Percentiles rank a stretch among this genome's conserved stretches.
These are phyloP conservation scores for Candida morakotiae DNA, from an alignment of 805 yeast species.

Conservation along the genomic window DNA sequence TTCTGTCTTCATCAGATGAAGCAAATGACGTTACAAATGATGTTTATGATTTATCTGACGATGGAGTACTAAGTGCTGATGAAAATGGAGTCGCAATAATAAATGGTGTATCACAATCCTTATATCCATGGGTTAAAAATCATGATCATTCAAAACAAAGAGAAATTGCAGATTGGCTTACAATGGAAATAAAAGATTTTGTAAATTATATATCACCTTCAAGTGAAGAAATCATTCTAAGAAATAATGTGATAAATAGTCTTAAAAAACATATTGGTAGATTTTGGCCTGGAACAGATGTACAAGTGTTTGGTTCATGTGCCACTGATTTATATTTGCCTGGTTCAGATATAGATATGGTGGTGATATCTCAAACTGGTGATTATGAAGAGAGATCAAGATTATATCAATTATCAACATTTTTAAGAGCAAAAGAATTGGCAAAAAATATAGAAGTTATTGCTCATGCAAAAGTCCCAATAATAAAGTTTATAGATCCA, in stretches of 20 bases:
- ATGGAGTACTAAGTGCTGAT: constrained; percentile 32
- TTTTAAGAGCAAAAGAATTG: constrained; percentile 54
- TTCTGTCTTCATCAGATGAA: constrained; percentile 38
- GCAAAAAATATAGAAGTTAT: constrained; percentile 80
- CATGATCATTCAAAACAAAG: constrained; percentile 73
- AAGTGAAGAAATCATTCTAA: constrained; percentile 58
- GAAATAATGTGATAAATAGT: constrained; percentile 62
- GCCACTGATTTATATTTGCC: constrained; percentile 93
- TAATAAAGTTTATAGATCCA: constrained; percentile 83
- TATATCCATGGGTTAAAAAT: constrained; percentile 73
- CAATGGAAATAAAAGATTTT: constrained; percentile 80
- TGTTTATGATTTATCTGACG: constrained; percentile 19
- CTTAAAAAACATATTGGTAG: constrained; percentile 48
- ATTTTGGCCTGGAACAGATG: constrained; percentile 76
- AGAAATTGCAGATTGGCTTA: constrained; percentile 83
- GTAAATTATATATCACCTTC: constrained; percentile 85
- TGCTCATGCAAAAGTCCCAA: constrained; percentile 90
- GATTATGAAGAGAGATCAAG: constrained; percentile 60
- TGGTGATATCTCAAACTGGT: constrained; percentile 60
- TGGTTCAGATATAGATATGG: constrained; percentile 95
- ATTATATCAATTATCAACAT: constrained; percentile 69
- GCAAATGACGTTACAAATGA: constrained; percentile 9
- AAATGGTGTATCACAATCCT: constrained; percentile 19
- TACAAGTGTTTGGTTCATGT: constrained; percentile 87
- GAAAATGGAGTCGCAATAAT: constrained; percentile 15